These are phyloP conservation scores for Fusarium tricinctum DNA, from an alignment of 2,329 filamentous ascomycete genomes.

Conservation along the genomic window DNA sequence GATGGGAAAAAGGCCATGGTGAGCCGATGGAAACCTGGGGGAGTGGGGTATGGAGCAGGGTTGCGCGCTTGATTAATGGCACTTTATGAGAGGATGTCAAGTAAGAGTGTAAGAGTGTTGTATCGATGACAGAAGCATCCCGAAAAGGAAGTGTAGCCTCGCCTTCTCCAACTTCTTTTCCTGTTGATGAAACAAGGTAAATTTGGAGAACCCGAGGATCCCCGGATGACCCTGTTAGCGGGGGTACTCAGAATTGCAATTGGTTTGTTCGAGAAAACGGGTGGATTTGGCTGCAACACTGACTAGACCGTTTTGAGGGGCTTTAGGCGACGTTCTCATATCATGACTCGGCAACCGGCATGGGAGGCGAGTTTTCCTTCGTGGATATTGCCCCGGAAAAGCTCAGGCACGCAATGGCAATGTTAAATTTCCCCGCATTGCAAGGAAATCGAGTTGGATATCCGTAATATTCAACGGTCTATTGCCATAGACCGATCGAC, in stretches of 20 bases:
- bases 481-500: too few species aligned
- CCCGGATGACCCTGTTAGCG: slow-evolving; percentile 1
- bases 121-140: neutral
- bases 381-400: slow-evolving; percentile 17
- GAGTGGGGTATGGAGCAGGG: slow-evolving; percentile 4
- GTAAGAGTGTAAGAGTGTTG: slow-evolving; percentile 1
- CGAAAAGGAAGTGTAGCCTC: slow-evolving; percentile 21
- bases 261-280: neutral
- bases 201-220: slow-evolving; percentile 23
- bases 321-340: slow-evolving; percentile 12
- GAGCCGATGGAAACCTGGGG: slow-evolving; percentile 1
- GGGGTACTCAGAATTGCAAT: neutral
- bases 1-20: slow-evolving; percentile 42
- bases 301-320: slow-evolving; percentile 7
- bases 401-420: neutral
- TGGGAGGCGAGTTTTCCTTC: slow-evolving; percentile 5
- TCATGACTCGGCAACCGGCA: slow-evolving; percentile 21
- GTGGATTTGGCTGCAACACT: neutral
- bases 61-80: too few species aligned
- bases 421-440: slow-evolving; percentile 1
- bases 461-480: neutral
- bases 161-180: neutral
- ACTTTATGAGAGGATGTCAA: neutral
- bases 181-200: slow-evolving; percentile 11
- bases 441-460: neutral